These are phyloP conservation scores for Saussurea involucrata DNA, from an alignment of 129 eudicot genomes.

Conservation along the genomic window DNA sequence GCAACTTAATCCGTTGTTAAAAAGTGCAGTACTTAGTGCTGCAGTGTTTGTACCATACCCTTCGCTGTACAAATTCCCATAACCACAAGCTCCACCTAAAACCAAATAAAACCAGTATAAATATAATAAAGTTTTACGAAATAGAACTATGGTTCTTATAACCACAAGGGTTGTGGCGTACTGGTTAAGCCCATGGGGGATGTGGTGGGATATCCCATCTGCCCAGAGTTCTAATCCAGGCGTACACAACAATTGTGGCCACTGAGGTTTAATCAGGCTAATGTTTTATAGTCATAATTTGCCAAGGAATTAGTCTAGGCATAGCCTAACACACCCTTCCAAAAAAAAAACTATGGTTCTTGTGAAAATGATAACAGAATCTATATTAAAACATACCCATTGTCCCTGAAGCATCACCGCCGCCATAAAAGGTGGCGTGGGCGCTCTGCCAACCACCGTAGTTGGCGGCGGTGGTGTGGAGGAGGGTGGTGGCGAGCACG, in stretches of 20 bases:
- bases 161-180: too few relatives aligned
- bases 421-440: conserved; percentile 59
- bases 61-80: conserved; percentile 42
- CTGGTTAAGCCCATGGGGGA: too few relatives aligned
- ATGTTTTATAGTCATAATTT: too few relatives aligned
- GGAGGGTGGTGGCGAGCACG: conserved; percentile 19
- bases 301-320: too few relatives aligned
- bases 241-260: too few relatives aligned
- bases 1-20: conserved; percentile 47
- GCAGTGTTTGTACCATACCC: conserved; percentile 55
- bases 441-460: conserved; percentile 45
- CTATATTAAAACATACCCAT: conserved; percentile 38
- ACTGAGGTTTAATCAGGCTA: too few relatives aligned
- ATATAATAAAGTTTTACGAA: background rate
- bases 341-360: background rate
- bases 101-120: background rate
- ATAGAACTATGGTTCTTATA: background rate
- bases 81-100: conserved; percentile 62
- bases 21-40: conserved; percentile 48
- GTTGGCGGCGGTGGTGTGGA: conserved; percentile 26
- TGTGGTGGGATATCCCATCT: too few relatives aligned
- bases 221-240: too few relatives aligned
- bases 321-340: too few relatives aligned
- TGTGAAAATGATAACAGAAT: background rate
- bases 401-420: conserved; percentile 55